A percentile compares a stretch with the other conserved stretches of the same genome.
phyloP scores from a whole-genome alignment of 2,329 filamentous ascomycete species.

The Pseudofabraea citricarpa region DNA sequence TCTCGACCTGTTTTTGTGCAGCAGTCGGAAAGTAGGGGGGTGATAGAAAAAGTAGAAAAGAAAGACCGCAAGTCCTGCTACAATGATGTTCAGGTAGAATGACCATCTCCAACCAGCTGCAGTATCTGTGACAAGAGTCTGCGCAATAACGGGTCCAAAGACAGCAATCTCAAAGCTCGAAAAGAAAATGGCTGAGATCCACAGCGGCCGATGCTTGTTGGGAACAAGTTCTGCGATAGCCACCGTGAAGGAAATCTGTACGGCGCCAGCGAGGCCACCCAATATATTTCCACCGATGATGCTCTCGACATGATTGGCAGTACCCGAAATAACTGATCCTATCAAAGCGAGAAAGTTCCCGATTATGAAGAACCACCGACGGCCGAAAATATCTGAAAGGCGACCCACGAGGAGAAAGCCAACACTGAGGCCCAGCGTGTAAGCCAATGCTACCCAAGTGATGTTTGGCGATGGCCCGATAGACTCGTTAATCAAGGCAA shows the following conservation, averaged over 20 bases:
- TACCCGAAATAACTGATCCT: slow-evolving; percentile 32
- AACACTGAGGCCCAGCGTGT: slow-evolving; percentile 34
- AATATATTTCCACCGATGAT: slow-evolving; percentile 34
- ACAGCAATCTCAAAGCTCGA: slow-evolving; percentile 26
- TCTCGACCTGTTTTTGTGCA: slow-evolving; percentile 6
- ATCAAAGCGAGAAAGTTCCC: slow-evolving; percentile 28
- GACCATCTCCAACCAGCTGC: slow-evolving; percentile 24
- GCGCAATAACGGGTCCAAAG: slow-evolving; percentile 24
- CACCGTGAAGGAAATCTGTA: slow-evolving; percentile 36
- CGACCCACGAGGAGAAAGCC: slow-evolving; percentile 37
- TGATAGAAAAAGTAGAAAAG: slow-evolving; percentile 30
- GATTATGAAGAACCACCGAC: slow-evolving; percentile 35
- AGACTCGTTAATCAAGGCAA: slow-evolving; percentile 16
- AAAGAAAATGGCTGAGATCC: slow-evolving; percentile 32
- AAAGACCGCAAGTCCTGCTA: slow-evolving; percentile 23
- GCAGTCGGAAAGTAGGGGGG: slow-evolving; percentile 27
- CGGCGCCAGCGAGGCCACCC: slow-evolving; percentile 30
- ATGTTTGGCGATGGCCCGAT: slow-evolving; percentile 17
- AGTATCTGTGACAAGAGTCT: slow-evolving; percentile 23
- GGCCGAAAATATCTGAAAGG: slow-evolving; percentile 38
- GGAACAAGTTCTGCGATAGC: slow-evolving; percentile 39
- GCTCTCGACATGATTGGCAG: slow-evolving; percentile 30
- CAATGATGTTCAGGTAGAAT: slow-evolving; percentile 26
- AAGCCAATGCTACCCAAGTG: slow-evolving; percentile 19
- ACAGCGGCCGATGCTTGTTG: slow-evolving; percentile 34